Conservation (phyloP, 164 flowering plant species). For the Tinospora cordifolia region DNA sequence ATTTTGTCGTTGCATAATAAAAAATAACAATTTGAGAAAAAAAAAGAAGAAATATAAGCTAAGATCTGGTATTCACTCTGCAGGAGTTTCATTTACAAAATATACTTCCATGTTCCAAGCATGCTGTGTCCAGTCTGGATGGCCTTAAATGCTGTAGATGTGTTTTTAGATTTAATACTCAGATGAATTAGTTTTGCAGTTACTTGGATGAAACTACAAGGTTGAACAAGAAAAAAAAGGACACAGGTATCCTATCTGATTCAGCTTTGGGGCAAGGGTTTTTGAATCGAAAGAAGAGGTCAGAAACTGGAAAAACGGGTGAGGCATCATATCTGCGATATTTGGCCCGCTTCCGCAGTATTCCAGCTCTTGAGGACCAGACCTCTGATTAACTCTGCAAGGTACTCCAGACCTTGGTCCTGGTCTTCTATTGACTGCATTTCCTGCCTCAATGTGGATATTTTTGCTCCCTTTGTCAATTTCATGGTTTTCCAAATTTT, state of each 20-base stretch:
- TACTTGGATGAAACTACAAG: conserved; percentile 28
- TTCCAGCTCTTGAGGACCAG: conserved; percentile 43
- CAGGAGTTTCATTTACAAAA: too few species aligned
- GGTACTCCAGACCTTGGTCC: conserved; percentile 5
- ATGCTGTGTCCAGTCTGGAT: background rate
- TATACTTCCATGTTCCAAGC: too few species aligned
- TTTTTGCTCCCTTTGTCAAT: background rate
- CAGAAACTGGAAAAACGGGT: conserved; percentile 25
- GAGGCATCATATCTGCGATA: conserved; percentile 26
- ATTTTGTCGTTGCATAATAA: too few species aligned
- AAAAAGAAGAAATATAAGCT: background rate
- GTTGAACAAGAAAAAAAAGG: conserved; percentile 22
- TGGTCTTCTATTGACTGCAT: background rate
- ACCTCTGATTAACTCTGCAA: conserved; percentile 24
- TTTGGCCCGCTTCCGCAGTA: conserved; percentile 45
- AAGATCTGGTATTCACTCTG: background rate
- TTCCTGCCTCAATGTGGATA: too few species aligned
- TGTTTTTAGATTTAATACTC: background rate
- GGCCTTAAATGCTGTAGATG: background rate
- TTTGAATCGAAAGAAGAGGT: conserved; percentile 41
- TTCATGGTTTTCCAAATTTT: background rate
- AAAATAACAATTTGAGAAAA: too few species aligned
- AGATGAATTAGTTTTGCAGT: conserved; percentile 24
- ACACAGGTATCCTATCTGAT: conserved; percentile 43
- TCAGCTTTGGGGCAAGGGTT: conserved; percentile 50